phyloP scores from a whole-genome alignment of 495 filamentous ascomycete genomes.

The Penicillium lividum region DNA sequence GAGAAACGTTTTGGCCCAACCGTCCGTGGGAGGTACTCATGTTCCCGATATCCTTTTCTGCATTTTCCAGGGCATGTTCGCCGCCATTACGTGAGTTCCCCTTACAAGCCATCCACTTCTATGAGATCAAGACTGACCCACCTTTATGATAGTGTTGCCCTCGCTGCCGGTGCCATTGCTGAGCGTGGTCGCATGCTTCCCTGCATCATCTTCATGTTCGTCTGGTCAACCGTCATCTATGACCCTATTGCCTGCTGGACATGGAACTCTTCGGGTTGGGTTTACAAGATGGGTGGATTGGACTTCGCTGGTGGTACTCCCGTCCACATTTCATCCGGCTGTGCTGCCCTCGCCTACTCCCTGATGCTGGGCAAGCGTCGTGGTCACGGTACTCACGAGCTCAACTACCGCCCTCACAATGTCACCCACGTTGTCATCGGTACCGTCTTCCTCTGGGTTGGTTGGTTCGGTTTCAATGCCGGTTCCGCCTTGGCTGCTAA shows the following conservation, averaged over 20 bases:
- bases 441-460: conserved; percentile 98
- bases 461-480: conserved; percentile 99
- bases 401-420: conserved; percentile 97
- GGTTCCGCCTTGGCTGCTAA: conserved; percentile 90
- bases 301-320: conserved; percentile 97
- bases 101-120: background rate
- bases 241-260: conserved; percentile 98
- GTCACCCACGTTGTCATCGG: conserved; percentile 96
- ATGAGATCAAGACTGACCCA: background rate
- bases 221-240: conserved; percentile 94
- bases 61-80: conserved; percentile 98
- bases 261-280: conserved; percentile 90
- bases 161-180: conserved; percentile 89
- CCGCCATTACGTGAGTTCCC: conserved; percentile 75
- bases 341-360: conserved; percentile 84
- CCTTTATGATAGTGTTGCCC: conserved; percentile 63
- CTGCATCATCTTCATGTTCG: conserved; percentile 91
- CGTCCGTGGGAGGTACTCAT: conserved; percentile 77
- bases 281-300: conserved; percentile 76
- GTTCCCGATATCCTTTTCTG: conserved; percentile 91
- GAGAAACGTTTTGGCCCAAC: conserved; percentile 72
- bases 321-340: conserved; percentile 92
- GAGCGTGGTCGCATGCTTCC: conserved; percentile 95
- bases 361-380: conserved; percentile 81
- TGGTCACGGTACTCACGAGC: conserved; percentile 80